Evolutionary conservation across 306 rosid genomes (phyloP), one percentile per base, ranked within the genome.

Genomic region (Fagus sylvatica): DNA sequence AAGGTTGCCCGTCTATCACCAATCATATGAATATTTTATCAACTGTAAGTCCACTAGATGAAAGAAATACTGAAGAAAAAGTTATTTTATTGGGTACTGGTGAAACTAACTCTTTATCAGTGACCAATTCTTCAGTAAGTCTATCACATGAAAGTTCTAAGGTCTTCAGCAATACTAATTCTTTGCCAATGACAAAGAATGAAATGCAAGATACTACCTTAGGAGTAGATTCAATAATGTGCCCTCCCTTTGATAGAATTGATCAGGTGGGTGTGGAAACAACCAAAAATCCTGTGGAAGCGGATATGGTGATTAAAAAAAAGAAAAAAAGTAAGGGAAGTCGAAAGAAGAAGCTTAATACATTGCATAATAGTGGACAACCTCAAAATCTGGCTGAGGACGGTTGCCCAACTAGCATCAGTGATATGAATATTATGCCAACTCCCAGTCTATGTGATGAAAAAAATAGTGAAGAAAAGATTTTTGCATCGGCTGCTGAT

Each of bases 311-410:
- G 43, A 43, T 36, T 53, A 75, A 71, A 71, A 69, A 73, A 71
- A 69, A 69, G 72, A 76, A 74, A 73, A 75, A 53, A 70, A 76
- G 74, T 37, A 61, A 39, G 7, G 72, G 75, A 69, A 79, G 16
- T 37, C 54, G 71, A 72, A 65, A 6, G 70, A 87, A 78, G 83
- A 61, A 78, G 54, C 59, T 65, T 30, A 28, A 13, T 70, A 32
- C 72, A 32, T 66, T 22, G 42, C 69, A 79, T 74, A 72, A 69
- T 4, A 28, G 60, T 13, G 73, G 69, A 48, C 30, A 41, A 56
- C 76, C 66, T 77, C 69, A 62, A 64, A 73, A 78, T 60, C 70
- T 78, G 69, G 69, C 76, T 41, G 80, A 69, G 74, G 72, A 78
- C 51, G 75, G 49, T 60, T 67, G 41, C 60, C 75, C 48, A 60